These are phyloP conservation scores for Penicillium palitans DNA, from an alignment of 2,329 filamentous ascomycete genomes.

Conservation along the genomic window DNA sequence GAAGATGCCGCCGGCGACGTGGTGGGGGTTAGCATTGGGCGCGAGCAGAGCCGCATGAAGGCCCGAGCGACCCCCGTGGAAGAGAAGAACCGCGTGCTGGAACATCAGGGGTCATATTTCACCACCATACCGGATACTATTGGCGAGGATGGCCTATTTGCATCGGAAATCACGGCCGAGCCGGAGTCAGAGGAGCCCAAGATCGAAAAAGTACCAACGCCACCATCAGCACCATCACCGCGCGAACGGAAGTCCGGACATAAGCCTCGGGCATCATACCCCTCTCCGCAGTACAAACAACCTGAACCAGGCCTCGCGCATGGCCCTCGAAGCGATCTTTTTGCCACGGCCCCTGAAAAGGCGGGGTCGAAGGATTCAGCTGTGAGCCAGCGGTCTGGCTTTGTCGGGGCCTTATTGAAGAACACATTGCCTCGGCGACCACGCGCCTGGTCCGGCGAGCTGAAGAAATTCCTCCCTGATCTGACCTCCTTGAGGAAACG, in stretches of 20 bases:
- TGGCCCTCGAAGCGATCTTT: conserved; percentile 19
- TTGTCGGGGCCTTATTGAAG: conserved; percentile 39
- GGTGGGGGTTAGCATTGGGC: conserved; percentile 61
- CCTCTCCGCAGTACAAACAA: neutral
- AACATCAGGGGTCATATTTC: conserved; percentile 53
- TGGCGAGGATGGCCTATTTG: conserved; percentile 33
- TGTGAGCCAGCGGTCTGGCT: conserved; percentile 28
- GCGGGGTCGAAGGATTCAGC: conserved; percentile 18
- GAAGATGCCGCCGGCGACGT: conserved; percentile 44
- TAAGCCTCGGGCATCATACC: conserved; percentile 15
- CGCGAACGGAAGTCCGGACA: conserved; percentile 1
- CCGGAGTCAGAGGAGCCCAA: conserved; percentile 29
- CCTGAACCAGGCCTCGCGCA: conserved; percentile 14
- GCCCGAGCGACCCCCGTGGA: conserved; percentile 58
- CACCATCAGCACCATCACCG: neutral
- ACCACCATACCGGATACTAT: conserved; percentile 38
- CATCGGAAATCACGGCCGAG: conserved; percentile 34
- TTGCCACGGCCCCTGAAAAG: conserved; percentile 1
- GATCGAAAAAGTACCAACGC: neutral
- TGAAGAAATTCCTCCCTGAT: conserved; percentile 41
- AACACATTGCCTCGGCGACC: conserved; percentile 35
- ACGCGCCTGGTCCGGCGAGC: conserved; percentile 40
- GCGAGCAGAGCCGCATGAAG: conserved; percentile 57
- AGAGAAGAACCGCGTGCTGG: conserved; percentile 60
- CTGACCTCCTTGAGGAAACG: conserved; percentile 34